Conservation (phyloP, 1,284 basidiomycete species). For the Prillingera fragicola region DNA sequence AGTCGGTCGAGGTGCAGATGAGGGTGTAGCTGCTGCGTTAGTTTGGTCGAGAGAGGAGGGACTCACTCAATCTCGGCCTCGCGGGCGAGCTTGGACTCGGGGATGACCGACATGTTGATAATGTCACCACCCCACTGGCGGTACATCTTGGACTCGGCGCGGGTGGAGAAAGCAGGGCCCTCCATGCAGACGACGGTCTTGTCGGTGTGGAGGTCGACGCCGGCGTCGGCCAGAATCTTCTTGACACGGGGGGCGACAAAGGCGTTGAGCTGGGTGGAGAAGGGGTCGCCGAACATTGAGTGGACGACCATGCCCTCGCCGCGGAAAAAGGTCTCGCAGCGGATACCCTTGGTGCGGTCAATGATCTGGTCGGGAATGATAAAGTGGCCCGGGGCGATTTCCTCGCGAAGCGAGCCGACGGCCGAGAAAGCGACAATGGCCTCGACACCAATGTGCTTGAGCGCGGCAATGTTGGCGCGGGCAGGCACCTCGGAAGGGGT, state of each 20-base stretch:
- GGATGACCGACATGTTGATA: constrained; percentile 91
- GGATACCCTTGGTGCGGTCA: constrained; percentile 88
- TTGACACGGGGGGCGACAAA: constrained; percentile 65
- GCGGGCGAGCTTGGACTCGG: constrained; percentile 90
- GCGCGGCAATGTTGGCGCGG: constrained; percentile 90
- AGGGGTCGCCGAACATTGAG: constrained; percentile 89
- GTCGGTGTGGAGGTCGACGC: constrained; percentile 65
- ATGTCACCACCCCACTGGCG: constrained; percentile 86
- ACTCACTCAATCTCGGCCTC: constrained; percentile 86
- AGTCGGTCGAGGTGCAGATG: constrained; percentile 84
- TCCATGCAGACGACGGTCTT: constrained; percentile 96
- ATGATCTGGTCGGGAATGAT: constrained; percentile 89
- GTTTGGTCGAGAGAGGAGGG: not conserved
- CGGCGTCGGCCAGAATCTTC: constrained; percentile 57
- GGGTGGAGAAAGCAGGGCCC: constrained; percentile 61
- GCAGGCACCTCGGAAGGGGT: constrained; percentile 71
- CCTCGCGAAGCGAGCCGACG: constrained; percentile 91
- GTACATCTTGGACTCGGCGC: constrained; percentile 94
- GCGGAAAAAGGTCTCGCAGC: constrained; percentile 82
- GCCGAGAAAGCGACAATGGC: constrained; percentile 91
- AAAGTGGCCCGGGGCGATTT: constrained; percentile 87
- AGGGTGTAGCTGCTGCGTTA: constrained; percentile 65
- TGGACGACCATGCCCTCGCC: constrained; percentile 79
- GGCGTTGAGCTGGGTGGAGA: constrained; percentile 59
- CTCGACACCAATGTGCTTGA: constrained; percentile 85